phyloP scores from a whole-genome alignment of 1,284 basidiomycete genomes.

The Trametes versicolor region DNA sequence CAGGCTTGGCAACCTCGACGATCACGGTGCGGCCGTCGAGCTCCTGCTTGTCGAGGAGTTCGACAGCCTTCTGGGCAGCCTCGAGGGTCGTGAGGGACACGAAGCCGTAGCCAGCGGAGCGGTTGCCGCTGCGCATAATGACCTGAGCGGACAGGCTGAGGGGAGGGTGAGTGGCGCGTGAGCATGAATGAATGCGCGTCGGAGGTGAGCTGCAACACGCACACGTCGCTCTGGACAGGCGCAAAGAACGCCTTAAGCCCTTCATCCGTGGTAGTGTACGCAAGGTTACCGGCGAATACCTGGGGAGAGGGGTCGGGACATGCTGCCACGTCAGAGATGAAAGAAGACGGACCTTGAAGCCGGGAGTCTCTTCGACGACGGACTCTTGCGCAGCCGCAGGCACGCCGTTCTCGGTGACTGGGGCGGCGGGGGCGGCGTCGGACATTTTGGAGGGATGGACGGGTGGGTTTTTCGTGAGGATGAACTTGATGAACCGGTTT shows the following conservation, averaged over 20 bases:
- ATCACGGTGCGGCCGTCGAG: conserved; percentile 89
- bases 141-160: conserved; percentile 64
- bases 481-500: conserved; percentile 84
- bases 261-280: conserved; percentile 89
- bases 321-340: conserved; percentile 43
- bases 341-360: conserved; percentile 68
- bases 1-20: conserved; percentile 90
- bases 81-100: conserved; percentile 84
- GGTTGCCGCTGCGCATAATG: conserved; percentile 76
- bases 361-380: conserved; percentile 72
- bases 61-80: conserved; percentile 88
- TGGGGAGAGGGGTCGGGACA: conserved; percentile 45
- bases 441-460: conserved; percentile 77
- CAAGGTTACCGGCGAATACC: conserved; percentile 91
- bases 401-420: conserved; percentile 81
- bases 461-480: conserved; percentile 59
- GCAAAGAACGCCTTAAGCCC: conserved; percentile 90
- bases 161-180: conserved; percentile 20
- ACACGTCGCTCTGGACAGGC: conserved; percentile 85
- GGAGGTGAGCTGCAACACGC: conserved; percentile 46
- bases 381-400: conserved; percentile 76
- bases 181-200: conserved; percentile 23
- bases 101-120: conserved; percentile 93
- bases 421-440: conserved; percentile 86
- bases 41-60: conserved; percentile 86